Evolutionary conservation across 164 flowering plant species (phyloP).

Genomic region (Macadamia tetraphylla): DNA sequence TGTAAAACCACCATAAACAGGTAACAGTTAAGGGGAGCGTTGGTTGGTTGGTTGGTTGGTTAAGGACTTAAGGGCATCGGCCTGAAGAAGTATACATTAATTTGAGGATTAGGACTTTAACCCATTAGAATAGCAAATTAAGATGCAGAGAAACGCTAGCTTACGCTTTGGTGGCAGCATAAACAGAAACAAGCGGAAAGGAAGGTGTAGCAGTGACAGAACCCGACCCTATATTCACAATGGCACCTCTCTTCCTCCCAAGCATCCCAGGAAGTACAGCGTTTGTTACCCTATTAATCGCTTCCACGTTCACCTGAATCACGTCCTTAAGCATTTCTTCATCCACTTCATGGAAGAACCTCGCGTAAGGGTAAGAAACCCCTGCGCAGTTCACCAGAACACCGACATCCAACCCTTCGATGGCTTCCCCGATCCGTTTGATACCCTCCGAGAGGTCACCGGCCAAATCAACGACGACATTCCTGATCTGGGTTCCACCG

Average conservation of each 20-base stretch:
- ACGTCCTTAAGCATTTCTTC: slow-evolving; percentile 50
- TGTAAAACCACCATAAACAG: slow-evolving; percentile 12
- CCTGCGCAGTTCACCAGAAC: slow-evolving; percentile 80
- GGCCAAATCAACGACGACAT: too few species aligned
- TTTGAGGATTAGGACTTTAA: too few species aligned
- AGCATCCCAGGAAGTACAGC: slow-evolving; percentile 78
- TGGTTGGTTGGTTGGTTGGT: too few species aligned
- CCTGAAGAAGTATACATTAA: too few species aligned
- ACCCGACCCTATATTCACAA: slow-evolving; percentile 89
- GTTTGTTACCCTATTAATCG: slow-evolving; percentile 70
- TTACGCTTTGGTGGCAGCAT: slow-evolving; percentile 94
- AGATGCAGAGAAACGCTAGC: slow-evolving; percentile 12
- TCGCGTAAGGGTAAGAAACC: slow-evolving; percentile 66
- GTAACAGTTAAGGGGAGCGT: too few species aligned
- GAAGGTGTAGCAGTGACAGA: slow-evolving; percentile 76
- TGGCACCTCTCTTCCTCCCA: slow-evolving; percentile 82
- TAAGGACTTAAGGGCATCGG: too few species aligned
- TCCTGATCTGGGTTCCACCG: too few species aligned
- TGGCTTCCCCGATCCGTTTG: too few species aligned
- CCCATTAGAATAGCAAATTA: too few species aligned
- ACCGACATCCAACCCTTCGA: slow-evolving; percentile 47
- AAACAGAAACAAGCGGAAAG: slow-evolving; percentile 80
- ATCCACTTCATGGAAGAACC: slow-evolving; percentile 82
- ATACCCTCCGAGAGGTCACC: too few species aligned
- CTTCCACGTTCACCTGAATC: slow-evolving; percentile 74